phyloP scores from a whole-genome alignment of 352 stramenopile species.

The Phytophthora parvispora region DNA sequence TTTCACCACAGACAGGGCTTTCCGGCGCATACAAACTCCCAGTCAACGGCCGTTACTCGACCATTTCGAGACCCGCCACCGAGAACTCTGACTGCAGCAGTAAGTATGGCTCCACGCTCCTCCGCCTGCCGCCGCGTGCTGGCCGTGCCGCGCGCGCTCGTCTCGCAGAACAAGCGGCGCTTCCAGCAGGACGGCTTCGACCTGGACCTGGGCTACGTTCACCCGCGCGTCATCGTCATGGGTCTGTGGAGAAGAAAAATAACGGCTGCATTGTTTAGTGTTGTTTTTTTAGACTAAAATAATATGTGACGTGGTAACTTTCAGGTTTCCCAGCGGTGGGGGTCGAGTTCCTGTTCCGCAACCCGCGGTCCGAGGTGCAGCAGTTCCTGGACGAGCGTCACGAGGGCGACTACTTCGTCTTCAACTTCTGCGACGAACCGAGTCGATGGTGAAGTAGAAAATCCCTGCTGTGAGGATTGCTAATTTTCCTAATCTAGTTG shows the following conservation, averaged over 20 bases:
- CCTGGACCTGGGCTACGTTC: conserved; percentile 79
- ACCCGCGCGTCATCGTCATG: conserved; percentile 84
- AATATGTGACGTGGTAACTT: conserved; percentile 20
- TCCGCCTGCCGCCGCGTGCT: conserved; percentile 48
- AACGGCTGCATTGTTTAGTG: conserved; percentile 1
- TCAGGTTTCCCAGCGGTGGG: conserved; percentile 69
- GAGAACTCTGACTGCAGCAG: too few species aligned
- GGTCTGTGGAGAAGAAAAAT: conserved; percentile 40
- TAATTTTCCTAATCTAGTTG: neutral
- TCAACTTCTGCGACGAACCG: conserved; percentile 78
- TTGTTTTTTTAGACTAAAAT: conserved; percentile 1
- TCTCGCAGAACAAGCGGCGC: conserved; percentile 85
- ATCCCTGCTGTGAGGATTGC: neutral
- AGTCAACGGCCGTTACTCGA: conserved; percentile 29
- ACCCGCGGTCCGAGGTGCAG: conserved; percentile 67
- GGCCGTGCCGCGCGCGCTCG: conserved; percentile 64
- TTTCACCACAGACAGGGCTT: conserved; percentile 10
- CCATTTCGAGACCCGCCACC: conserved; percentile 27
- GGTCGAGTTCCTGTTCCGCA: conserved; percentile 69
- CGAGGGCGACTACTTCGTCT: conserved; percentile 71
- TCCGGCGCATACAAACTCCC: conserved; percentile 6
- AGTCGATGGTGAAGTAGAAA: conserved; percentile 49
- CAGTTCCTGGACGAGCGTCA: conserved; percentile 65
- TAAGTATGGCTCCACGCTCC: conserved; percentile 31
- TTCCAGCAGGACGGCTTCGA: conserved; percentile 71